phyloP scores from a whole-genome alignment of 495 filamentous ascomycete genomes.

The Schizothecium vesticola region DNA sequence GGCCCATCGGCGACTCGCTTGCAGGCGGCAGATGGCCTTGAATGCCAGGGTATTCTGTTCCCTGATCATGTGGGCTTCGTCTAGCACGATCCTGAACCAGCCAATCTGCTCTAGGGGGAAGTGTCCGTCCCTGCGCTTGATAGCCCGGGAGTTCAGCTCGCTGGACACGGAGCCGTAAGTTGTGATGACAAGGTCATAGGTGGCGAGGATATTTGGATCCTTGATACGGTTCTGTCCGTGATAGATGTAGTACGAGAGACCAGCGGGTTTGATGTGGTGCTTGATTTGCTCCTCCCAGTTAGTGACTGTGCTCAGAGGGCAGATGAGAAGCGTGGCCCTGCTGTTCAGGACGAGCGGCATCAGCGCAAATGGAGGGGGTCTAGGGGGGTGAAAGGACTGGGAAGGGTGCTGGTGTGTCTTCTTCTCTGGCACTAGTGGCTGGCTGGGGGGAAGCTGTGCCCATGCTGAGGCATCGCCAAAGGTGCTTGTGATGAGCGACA shows the following conservation, averaged over 20 bases:
- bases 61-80: constrained; percentile 92
- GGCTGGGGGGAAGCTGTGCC: constrained; percentile 37
- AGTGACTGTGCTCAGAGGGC: constrained; percentile 77
- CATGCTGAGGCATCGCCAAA: constrained; percentile 56
- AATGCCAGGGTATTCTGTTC: constrained; percentile 75
- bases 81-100: constrained; percentile 93
- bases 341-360: constrained; percentile 58
- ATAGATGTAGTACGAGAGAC: constrained; percentile 68
- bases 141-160: constrained; percentile 56
- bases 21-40: constrained; percentile 75
- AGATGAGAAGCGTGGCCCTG: constrained; percentile 82
- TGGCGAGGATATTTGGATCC: constrained; percentile 59
- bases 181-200: constrained; percentile 81
- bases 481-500: constrained; percentile 66
- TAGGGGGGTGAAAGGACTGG: constrained; percentile 33
- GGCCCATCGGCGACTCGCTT: constrained; percentile 83
- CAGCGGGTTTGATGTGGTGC: constrained; percentile 60
- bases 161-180: constrained; percentile 85
- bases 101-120: constrained; percentile 71
- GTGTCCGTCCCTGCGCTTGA: constrained; percentile 50
- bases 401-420: constrained; percentile 27
- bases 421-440: constrained; percentile 35
- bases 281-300: constrained; percentile 93
- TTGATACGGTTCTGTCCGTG: constrained; percentile 72
- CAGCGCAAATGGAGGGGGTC: constrained; percentile 30